phyloP scores from a whole-genome alignment of 768 basidiomycete species.

The Dacryopinax spathularia region DNA sequence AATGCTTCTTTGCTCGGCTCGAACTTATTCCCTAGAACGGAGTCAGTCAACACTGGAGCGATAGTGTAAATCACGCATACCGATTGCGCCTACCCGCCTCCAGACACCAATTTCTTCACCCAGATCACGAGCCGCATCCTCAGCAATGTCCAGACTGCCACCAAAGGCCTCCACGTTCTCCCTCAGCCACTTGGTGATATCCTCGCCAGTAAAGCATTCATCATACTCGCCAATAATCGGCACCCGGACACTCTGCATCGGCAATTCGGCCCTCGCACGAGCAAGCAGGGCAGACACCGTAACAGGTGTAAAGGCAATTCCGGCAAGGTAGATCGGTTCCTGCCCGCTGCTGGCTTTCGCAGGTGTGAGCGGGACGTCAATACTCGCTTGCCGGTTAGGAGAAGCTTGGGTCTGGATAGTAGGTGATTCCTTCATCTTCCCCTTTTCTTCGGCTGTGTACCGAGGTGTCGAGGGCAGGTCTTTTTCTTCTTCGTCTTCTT shows the following conservation, averaged over 20 bases:
- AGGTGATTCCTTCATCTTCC: not conserved
- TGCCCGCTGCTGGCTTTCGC: constrained; percentile 24
- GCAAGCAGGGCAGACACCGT: constrained; percentile 55
- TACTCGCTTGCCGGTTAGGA: not conserved
- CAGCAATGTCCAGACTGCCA: constrained; percentile 63
- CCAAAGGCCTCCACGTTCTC: constrained; percentile 64
- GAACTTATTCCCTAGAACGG: constrained; percentile 54
- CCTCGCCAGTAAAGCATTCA: constrained; percentile 78
- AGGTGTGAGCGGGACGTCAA: not conserved
- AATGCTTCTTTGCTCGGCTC: constrained; percentile 64
- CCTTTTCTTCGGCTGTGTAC: not conserved
- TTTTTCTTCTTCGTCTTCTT: constrained; percentile 20
- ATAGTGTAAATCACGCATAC: constrained; percentile 5
- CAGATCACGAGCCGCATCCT: constrained; percentile 52
- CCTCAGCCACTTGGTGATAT: constrained; percentile 73
- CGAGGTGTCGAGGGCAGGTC: constrained; percentile 17
- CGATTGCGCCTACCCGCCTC: constrained; percentile 56
- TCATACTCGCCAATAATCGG: constrained; percentile 72
- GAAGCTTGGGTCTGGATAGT: not conserved
- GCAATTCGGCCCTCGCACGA: constrained; percentile 58
- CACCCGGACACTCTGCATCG: constrained; percentile 55
- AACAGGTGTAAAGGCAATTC: constrained; percentile 49
- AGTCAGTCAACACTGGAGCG: not conserved
- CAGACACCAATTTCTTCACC: constrained; percentile 47
- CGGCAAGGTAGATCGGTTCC: constrained; percentile 55